These are phyloP conservation scores for Powellomyces hirtus DNA, from an alignment of 192 early-diverging fungal species.

Conservation along the genomic window DNA sequence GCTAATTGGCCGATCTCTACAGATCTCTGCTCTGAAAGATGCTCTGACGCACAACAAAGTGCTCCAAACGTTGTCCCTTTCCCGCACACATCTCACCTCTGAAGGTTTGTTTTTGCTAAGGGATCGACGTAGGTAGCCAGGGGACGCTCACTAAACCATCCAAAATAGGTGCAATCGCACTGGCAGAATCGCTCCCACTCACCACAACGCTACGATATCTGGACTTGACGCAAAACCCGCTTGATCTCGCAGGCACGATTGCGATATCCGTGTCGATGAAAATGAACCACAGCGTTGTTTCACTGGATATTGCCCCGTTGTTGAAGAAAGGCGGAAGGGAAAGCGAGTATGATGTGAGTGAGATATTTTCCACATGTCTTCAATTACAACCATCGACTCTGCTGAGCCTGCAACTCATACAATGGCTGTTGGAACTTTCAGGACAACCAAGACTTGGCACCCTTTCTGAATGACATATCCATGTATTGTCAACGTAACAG, in stretches of 20 bases:
- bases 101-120: conserved; percentile 46
- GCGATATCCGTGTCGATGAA: conserved; percentile 79
- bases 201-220: conserved; percentile 64
- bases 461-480: conserved; percentile 28
- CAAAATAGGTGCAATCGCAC: conserved; percentile 66
- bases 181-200: conserved; percentile 82
- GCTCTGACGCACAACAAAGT: conserved; percentile 60
- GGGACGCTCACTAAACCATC: no score
- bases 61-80: conserved; percentile 61
- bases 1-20: no score
- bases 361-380: no score
- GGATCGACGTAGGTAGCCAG: no score
- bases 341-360: no score
- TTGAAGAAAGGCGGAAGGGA: conserved; percentile 2
- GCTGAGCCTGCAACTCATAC: background rate
- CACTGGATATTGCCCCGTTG: conserved; percentile 60
- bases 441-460: conserved; percentile 26
- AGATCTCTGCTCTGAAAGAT: conserved; percentile 33
- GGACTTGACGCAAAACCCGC: conserved; percentile 74
- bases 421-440: background rate
- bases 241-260: conserved; percentile 78
- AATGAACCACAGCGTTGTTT: conserved; percentile 72
- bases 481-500: conserved; percentile 31
- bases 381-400: no score
- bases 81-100: conserved; percentile 60